Evolutionary conservation across 352 stramenopile species (phyloP).

Genomic region (Elongisporangium prolatum): DNA sequence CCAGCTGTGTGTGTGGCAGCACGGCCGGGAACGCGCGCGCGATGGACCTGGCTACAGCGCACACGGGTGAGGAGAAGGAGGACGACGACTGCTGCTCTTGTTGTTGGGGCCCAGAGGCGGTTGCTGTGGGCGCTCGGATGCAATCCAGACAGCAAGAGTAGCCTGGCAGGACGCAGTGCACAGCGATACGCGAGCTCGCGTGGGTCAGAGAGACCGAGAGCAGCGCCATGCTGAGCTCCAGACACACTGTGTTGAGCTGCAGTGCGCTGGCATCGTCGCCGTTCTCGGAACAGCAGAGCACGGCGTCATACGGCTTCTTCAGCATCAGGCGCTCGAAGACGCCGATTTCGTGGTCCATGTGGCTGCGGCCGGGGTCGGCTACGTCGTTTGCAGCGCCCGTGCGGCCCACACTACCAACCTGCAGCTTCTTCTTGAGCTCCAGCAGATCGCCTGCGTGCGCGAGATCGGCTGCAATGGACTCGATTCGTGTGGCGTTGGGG

Average conservation of each 20-base stretch:
- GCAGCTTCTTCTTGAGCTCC: constrained; percentile 33
- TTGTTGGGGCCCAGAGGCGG: neutral
- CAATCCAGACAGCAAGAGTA: constrained; percentile 39
- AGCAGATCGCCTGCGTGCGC: constrained; percentile 21
- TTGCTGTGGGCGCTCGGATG: constrained; percentile 8
- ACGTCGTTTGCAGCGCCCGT: neutral
- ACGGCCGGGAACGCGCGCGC: constrained; percentile 26
- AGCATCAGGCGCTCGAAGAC: constrained; percentile 37
- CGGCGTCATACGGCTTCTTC: constrained; percentile 31
- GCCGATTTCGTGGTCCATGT: constrained; percentile 7
- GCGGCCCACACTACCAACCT: constrained; percentile 19
- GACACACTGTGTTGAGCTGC: constrained; percentile 26
- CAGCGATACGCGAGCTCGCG: constrained; percentile 15
- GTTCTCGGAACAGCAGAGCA: constrained; percentile 24
- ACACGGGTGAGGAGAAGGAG: constrained; percentile 6
- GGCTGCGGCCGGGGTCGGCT: neutral
- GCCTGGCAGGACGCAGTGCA: constrained; percentile 27
- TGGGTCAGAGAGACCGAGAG: constrained; percentile 23
- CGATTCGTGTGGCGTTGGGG: constrained; percentile 11
- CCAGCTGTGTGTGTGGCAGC: constrained; percentile 30
- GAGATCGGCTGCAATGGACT: constrained; percentile 25
- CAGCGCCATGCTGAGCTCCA: constrained; percentile 42
- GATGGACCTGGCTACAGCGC: constrained; percentile 28
- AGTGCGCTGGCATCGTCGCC: constrained; percentile 13
- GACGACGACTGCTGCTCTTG: neutral